These are phyloP conservation scores for Borovskyia barvae DNA, from an alignment of 208 protist genomes.

Conservation along the genomic window DNA sequence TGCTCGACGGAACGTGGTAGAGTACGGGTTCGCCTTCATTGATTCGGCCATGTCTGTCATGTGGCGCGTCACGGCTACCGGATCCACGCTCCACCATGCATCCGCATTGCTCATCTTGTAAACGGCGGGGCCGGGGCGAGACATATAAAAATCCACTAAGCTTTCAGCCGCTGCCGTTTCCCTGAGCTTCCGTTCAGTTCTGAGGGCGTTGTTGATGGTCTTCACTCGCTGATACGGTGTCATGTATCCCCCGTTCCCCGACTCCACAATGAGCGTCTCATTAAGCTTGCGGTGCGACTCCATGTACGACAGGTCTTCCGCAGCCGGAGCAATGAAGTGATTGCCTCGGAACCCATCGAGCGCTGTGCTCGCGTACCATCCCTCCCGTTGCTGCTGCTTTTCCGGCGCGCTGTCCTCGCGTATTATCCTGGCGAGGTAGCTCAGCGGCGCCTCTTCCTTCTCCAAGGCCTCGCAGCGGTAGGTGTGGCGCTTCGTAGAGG, in stretches of 20 bases:
- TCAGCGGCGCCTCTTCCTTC: conserved; percentile 19
- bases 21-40: conserved; percentile 36
- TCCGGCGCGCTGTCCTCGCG: conserved; percentile 35
- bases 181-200: conserved; percentile 19
- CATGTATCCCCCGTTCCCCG: conserved; percentile 41
- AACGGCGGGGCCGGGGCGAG: conserved; percentile 25
- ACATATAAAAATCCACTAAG: conserved; percentile 22
- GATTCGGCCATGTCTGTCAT: conserved; percentile 17
- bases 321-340: conserved; percentile 4
- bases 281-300: conserved; percentile 35
- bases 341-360: conserved; percentile 23
- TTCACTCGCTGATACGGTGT: conserved; percentile 34
- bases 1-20: conserved; percentile 15
- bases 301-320: conserved; percentile 8
- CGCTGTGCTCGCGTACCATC: conserved; percentile 48
- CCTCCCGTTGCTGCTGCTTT: conserved; percentile 26
- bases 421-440: conserved; percentile 52
- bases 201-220: conserved; percentile 25
- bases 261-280: conserved; percentile 23
- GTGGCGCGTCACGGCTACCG: conserved; percentile 37
- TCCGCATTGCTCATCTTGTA: conserved; percentile 87
- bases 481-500: conserved; percentile 27
- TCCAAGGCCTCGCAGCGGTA: conserved; percentile 35
- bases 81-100: conserved; percentile 71
- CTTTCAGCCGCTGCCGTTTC: conserved; percentile 18